Evolutionary conservation across 208 protist species (phyloP).

Genomic region (Acanthamoeba castellanii): DNA sequence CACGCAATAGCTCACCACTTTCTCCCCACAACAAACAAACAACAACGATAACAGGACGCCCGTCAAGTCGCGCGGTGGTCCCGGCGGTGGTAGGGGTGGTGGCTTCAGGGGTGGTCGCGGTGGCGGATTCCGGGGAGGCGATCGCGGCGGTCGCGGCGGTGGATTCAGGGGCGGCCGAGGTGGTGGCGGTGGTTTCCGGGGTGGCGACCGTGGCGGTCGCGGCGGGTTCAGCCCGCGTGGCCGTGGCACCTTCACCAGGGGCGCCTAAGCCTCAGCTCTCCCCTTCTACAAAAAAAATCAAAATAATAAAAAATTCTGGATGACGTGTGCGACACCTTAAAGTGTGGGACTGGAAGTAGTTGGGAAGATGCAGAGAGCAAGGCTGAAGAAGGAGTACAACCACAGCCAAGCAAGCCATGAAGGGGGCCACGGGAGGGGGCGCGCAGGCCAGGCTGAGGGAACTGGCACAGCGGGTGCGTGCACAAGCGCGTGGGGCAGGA

Average conservation of each 20-base stretch:
- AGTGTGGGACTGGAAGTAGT: background rate
- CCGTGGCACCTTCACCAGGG: conserved; percentile 3
- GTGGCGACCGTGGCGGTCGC: conserved; percentile 34
- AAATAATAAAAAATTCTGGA: background rate
- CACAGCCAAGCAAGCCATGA: background rate
- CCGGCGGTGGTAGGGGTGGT: background rate
- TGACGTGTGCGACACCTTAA: too few species aligned
- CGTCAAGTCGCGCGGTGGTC: conserved; percentile 51
- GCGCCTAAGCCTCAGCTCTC: background rate
- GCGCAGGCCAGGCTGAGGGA: background rate
- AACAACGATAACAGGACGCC: background rate
- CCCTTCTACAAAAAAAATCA: background rate
- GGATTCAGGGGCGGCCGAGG: conserved; percentile 32
- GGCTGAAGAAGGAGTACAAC: background rate
- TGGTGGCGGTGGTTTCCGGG: conserved; percentile 59
- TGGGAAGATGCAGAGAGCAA: background rate
- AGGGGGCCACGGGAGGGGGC: background rate
- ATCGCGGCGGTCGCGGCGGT: background rate
- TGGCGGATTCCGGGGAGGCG: conserved; percentile 40
- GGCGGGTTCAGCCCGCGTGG: conserved; percentile 20
- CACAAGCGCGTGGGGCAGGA: background rate
- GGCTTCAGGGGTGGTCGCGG: conserved; percentile 7
- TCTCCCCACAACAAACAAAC: background rate
- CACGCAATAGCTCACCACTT: too few species aligned
- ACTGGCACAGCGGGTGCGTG: conserved; percentile 22